phyloP scores from a whole-genome alignment of 106 monocot species.

The Allium fistulosum region DNA sequence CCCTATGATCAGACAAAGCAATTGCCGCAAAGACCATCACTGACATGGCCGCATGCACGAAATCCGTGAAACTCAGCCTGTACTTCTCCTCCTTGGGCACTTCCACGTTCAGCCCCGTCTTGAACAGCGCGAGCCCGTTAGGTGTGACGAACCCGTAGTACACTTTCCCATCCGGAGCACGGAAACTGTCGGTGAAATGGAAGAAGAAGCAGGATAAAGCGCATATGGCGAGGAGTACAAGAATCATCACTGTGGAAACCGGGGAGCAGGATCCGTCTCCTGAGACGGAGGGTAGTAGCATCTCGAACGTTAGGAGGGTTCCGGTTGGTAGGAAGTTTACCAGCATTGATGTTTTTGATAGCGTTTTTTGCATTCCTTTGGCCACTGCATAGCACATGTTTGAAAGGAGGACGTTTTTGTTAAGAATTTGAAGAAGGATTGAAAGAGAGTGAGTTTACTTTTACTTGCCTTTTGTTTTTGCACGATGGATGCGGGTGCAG shows the following conservation, averaged over 20 bases:
- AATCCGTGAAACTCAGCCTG: conserved; percentile 57
- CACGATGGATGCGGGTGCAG: too few species aligned
- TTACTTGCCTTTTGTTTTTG: too few species aligned
- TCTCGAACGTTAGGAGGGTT: conserved; percentile 89
- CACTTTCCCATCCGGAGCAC: conserved; percentile 55
- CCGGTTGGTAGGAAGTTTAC: conserved; percentile 94
- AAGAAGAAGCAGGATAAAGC: conserved; percentile 89
- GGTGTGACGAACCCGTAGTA: conserved; percentile 94
- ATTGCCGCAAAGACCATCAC: conserved; percentile 83
- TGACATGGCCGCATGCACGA: conserved; percentile 80
- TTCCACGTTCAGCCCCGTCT: conserved; percentile 53
- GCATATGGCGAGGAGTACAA: conserved; percentile 53
- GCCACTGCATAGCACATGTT: neutral
- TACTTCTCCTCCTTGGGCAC: conserved; percentile 60
- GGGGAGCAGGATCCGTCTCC: conserved; percentile 69
- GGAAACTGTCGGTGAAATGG: conserved; percentile 99
- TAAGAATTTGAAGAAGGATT: too few species aligned
- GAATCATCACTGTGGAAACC: conserved; percentile 67
- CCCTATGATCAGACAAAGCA: conserved; percentile 63
- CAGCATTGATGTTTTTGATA: conserved; percentile 81
- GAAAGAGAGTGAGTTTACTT: too few species aligned
- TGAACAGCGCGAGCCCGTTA: conserved; percentile 70
- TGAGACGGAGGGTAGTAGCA: conserved; percentile 79
- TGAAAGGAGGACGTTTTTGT: too few species aligned
- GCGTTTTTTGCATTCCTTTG: neutral